Base-by-base conservation (phyloP, 441 rosid species). In the Corymbia citriodora region DNA sequence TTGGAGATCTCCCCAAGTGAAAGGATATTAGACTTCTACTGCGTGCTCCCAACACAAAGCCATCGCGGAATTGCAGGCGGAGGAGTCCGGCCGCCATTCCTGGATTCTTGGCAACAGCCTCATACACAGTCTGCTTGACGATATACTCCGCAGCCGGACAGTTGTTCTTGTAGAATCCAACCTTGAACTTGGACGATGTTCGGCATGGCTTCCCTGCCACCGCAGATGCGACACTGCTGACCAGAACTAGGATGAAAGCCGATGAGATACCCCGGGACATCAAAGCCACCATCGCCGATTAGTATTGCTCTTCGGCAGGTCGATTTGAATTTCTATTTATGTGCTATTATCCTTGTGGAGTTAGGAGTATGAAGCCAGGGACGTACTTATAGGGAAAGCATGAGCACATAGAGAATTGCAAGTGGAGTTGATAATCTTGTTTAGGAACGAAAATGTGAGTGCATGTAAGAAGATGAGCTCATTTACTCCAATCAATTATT, bases 1-100 rank as follows among this genome's bases (percentile, higher is more conserved):
- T 33, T 33, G 33, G 33, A 33, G 33, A 33, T 33, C 33, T 33
- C 33, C 33, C 33, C 33, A 33, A 33, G 33, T 33, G 33, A 33
- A 33, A 33, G 33, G 33, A 33, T 33, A 33, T 33, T 33, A 33
- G 33, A 33, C 33, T 33, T 33, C 33, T 33, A 33, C 33, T 33
- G 33, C 33, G 33, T 33, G 33, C 33, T 33, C 33, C 33, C 33
- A 33, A 33, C 33, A 83, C 90, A 48, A 89, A 89, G 81, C 90
- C 82, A 50, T 89, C 90, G 49, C 55, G 87, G 74, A 89, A 89
- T 40, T 89, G 90, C 54, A 89, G 82, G 87, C 90, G 54, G 63
- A 89, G 33, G 72, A 89, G 87, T 16, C 87, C 88, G 8, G 90
- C 90, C 11, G 90, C 68, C n/a, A 89, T 31, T n/a, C 87, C 87